Conservation (phyloP, 2,329 filamentous ascomycete genomes). For the Trichoderma sp. region DNA sequence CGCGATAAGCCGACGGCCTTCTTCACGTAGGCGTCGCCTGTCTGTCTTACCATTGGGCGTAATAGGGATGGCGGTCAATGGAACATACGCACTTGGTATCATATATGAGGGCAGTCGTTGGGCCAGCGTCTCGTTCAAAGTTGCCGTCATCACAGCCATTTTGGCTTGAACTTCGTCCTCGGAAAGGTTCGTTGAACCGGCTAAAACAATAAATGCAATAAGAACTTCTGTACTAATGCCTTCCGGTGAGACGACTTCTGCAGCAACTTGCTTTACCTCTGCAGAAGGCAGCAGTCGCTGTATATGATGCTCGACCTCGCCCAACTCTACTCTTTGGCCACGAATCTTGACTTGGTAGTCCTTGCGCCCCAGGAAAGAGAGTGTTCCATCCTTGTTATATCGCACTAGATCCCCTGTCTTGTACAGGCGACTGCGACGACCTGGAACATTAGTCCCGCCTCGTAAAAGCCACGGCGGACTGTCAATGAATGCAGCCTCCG, state of each 20-base stretch:
- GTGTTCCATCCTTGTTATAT: not conserved
- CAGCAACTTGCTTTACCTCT: not conserved
- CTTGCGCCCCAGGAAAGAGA: not conserved
- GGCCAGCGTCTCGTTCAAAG: not conserved
- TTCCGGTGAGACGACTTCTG: not conserved
- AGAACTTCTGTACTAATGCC: not conserved
- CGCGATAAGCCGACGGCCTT: no score
- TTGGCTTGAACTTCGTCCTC: not conserved
- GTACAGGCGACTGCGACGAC: not conserved
- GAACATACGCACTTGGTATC: no score
- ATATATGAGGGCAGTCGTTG: not conserved
- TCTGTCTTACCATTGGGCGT: no score
- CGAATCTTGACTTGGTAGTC: not conserved
- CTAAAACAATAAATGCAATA: not conserved
- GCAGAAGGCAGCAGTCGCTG: not conserved
- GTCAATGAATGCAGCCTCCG: not conserved
- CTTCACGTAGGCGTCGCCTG: no score
- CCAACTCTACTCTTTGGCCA: not conserved
- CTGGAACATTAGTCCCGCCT: not conserved
- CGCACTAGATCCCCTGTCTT: not conserved
- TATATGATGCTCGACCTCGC: not conserved
- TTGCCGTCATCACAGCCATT: not conserved
- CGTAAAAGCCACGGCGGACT: not conserved
- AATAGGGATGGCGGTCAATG: no score
- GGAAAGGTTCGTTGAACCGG: not conserved